Evolutionary conservation across 148 eudicot genomes (phyloP), one percentile per base, ranked within the genome.

Genomic region (Rhododendron vialii): DNA sequence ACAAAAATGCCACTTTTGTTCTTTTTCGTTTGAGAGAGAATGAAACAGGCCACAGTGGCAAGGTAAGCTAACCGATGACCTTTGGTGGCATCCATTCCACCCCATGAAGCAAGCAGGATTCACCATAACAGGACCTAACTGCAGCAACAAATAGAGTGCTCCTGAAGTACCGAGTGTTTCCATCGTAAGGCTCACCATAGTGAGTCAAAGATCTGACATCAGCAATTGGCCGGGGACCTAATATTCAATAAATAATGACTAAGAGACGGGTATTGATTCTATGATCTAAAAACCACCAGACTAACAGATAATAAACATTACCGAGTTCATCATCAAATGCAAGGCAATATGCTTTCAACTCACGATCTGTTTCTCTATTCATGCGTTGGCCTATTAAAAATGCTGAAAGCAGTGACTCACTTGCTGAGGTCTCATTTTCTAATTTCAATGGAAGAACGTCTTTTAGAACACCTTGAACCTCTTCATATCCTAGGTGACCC

Each of bases 11-110:
- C 18, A 69, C 75, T 28, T 69, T 69, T 69, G 18, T 69, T 69
- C 24, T 69, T 30, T 69, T 69, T 28, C 5, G 2, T n/a, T 13
- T 28, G 36, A 28, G 17, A 69, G 75, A 26, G 13, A 69, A 69
- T 69, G 36, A 69, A 69, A 28, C 47, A 84, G 47, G 67, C 69
- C 48, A 83, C 20, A 85, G 20, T 67, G 77, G 77, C 30, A 83
- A 78, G 57, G 80, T 9, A 82, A 71, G 63, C 55, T 78, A 73
- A 81, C 51, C 12, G 78, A 80, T 74, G 76, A 95, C 99, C 98
- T 96, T 96, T 84, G 99, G 99, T n/a, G 99, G 98, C 99, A 96
- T 96, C 99, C 99, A 96, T 80, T 96, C 99, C 63, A 92, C 95
- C 63, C 99, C 99, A 89, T 96, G 99, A 86, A 96, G 99, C 94